Evolutionary conservation across 2,329 filamentous ascomycete genomes (phyloP).

Genomic region (Chrysoporthe cubensis): DNA sequence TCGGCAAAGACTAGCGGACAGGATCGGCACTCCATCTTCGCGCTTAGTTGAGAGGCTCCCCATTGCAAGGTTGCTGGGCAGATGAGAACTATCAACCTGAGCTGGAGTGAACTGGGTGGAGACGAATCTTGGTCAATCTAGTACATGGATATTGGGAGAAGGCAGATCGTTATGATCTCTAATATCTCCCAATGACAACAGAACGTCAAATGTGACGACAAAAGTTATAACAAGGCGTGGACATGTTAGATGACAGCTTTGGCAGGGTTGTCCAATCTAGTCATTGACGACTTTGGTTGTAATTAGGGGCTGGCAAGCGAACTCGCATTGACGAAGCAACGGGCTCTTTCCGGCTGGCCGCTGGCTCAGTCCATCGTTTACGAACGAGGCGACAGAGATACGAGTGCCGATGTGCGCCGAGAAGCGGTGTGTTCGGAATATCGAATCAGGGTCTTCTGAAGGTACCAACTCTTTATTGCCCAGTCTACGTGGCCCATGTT

Average conservation of each 20-base stretch:
- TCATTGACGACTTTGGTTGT: neutral
- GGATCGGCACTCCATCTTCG: neutral
- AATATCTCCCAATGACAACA: neutral
- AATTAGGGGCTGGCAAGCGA: constrained; percentile 6
- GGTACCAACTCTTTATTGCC: neutral
- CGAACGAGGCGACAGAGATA: constrained; percentile 1
- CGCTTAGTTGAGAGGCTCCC: neutral
- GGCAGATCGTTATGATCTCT: neutral
- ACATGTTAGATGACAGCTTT: neutral
- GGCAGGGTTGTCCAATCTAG: neutral
- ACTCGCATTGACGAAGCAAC: constrained; percentile 6
- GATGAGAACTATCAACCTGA: neutral
- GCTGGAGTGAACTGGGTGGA: neutral
- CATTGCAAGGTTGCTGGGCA: neutral
- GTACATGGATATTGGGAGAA: neutral
- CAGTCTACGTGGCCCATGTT: neutral
- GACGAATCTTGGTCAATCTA: neutral
- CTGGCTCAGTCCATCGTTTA: neutral
- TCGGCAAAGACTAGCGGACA: neutral
- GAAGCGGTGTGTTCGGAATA: neutral
- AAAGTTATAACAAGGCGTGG: neutral
- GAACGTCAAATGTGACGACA: neutral
- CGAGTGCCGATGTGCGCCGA: neutral
- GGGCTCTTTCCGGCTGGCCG: neutral
- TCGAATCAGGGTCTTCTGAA: neutral